These are phyloP conservation scores for Cotoneaster glaucophyllus DNA, from an alignment of 306 rosid genomes.

Conservation along the genomic window DNA sequence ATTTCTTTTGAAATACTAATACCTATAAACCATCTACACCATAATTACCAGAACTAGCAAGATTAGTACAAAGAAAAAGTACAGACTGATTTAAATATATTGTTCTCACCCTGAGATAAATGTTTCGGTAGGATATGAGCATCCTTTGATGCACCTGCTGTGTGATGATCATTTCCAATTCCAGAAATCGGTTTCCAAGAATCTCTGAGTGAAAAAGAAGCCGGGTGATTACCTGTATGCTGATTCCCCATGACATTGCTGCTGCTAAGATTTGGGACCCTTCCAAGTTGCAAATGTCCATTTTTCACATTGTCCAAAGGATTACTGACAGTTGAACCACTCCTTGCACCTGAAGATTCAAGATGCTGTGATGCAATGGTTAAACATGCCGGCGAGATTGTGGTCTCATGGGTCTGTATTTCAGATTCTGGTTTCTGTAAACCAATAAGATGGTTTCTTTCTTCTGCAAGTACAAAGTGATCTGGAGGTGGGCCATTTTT, in stretches of 20 bases:
- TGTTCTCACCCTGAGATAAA: constrained; percentile 52
- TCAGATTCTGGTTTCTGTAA: constrained; percentile 52
- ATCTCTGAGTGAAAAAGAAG: constrained; percentile 60
- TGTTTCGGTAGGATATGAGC: constrained; percentile 42
- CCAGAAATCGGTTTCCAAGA: constrained; percentile 73
- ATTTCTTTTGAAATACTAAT: constrained; percentile 23
- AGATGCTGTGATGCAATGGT: constrained; percentile 37
- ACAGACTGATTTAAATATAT: neutral
- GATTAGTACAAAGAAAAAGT: neutral
- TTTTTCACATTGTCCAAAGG: constrained; percentile 52
- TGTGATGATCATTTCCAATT: constrained; percentile 44
- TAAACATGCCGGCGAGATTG: constrained; percentile 37
- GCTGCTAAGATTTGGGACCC: constrained; percentile 45
- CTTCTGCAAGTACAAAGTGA: constrained; percentile 39
- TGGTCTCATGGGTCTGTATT: constrained; percentile 48
- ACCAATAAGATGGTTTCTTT: constrained; percentile 37
- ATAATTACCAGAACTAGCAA: constrained; percentile 9
- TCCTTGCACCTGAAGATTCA: constrained; percentile 50
- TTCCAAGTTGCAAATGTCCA: constrained; percentile 50
- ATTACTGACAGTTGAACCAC: constrained; percentile 37
- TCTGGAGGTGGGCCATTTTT: constrained; percentile 39
- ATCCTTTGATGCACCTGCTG: constrained; percentile 44
- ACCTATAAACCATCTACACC: constrained; percentile 24
- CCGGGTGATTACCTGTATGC: constrained; percentile 28
- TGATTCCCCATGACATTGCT: constrained; percentile 44